These are phyloP conservation scores for Fremontodendron californicum DNA, from an alignment of 345 rosid species.

Conservation along the genomic window DNA sequence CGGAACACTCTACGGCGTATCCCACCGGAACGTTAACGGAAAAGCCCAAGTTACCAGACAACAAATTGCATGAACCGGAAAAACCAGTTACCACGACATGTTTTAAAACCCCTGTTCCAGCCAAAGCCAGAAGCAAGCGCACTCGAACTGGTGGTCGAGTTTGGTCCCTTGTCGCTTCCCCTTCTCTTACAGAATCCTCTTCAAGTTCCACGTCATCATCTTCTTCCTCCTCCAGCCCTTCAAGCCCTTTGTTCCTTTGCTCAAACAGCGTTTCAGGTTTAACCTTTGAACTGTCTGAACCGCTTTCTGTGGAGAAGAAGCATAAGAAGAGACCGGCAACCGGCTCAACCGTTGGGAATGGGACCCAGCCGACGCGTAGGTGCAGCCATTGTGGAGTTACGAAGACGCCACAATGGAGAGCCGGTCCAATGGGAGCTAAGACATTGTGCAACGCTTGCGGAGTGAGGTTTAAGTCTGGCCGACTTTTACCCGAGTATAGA, in stretches of 20 bases:
- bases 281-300: slow-evolving; percentile 20
- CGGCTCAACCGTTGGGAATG: slow-evolving; percentile 9
- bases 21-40: slow-evolving; percentile 32
- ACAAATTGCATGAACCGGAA: slow-evolving; percentile 25
- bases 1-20: slow-evolving; percentile 48
- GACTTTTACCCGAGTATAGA: slow-evolving; percentile 82
- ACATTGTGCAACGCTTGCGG: slow-evolving; percentile 95
- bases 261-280: slow-evolving; percentile 8
- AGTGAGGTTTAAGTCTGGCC: slow-evolving; percentile 85
- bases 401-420: slow-evolving; percentile 94
- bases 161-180: slow-evolving; percentile 55
- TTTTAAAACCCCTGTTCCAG: slow-evolving; percentile 52
- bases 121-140: slow-evolving; percentile 85
- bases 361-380: slow-evolving; percentile 40
- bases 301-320: slow-evolving; percentile 25
- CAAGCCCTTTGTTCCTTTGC: slow-evolving; percentile 23
- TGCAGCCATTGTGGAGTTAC: slow-evolving; percentile 92
- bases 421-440: slow-evolving; percentile 87
- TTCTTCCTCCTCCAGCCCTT: slow-evolving; percentile 25
- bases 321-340: slow-evolving; percentile 29
- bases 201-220: slow-evolving; percentile 42
- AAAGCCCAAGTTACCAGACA: slow-evolving; percentile 25
- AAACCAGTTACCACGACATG: slow-evolving; percentile 14
- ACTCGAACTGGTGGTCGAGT: slow-evolving; percentile 45
- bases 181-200: slow-evolving; percentile 45